Percentiles rank a stretch among this genome's conserved stretches.
Conservation (phyloP, 192 early-diverging fungal genomes). For the Coemansia sp. region DNA sequence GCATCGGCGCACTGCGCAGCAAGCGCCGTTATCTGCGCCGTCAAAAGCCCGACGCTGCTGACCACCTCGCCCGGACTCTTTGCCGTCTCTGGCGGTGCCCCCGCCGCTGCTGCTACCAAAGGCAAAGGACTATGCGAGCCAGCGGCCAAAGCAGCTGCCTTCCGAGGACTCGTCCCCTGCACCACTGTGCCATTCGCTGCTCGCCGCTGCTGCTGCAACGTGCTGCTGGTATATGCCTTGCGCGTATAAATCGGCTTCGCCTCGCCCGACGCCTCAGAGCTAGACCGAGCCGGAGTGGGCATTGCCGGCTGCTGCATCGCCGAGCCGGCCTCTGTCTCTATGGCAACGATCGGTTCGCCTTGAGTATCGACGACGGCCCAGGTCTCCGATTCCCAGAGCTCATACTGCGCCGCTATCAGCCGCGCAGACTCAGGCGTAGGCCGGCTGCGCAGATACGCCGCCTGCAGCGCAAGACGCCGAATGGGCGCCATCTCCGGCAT, state of each 20-base stretch:
- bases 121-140: slow-evolving; percentile 1
- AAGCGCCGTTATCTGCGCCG: slow-evolving; percentile 34
- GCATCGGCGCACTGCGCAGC: slow-evolving; percentile 45
- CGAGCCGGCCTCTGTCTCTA: background rate
- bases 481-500: slow-evolving; percentile 18
- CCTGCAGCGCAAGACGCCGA: slow-evolving; percentile 61
- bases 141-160: background rate
- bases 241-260: background rate
- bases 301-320: background rate
- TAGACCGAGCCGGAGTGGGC: background rate
- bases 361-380: slow-evolving; percentile 24
- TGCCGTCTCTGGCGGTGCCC: background rate
- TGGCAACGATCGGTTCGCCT: background rate
- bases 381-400: slow-evolving; percentile 40
- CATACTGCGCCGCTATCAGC: slow-evolving; percentile 60
- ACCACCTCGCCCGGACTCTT: slow-evolving; percentile 16
- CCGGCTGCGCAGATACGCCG: slow-evolving; percentile 59
- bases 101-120: background rate
- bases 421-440: slow-evolving; percentile 53
- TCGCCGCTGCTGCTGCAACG: slow-evolving; percentile 32
- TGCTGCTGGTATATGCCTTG: slow-evolving; percentile 33
- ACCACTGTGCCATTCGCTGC: slow-evolving; percentile 4
- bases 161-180: background rate
- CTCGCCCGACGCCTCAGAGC: background rate
- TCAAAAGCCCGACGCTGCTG: slow-evolving; percentile 27